These are phyloP conservation scores for Lentinula detonsa DNA, from an alignment of 768 basidiomycete species.

Conservation along the genomic window DNA sequence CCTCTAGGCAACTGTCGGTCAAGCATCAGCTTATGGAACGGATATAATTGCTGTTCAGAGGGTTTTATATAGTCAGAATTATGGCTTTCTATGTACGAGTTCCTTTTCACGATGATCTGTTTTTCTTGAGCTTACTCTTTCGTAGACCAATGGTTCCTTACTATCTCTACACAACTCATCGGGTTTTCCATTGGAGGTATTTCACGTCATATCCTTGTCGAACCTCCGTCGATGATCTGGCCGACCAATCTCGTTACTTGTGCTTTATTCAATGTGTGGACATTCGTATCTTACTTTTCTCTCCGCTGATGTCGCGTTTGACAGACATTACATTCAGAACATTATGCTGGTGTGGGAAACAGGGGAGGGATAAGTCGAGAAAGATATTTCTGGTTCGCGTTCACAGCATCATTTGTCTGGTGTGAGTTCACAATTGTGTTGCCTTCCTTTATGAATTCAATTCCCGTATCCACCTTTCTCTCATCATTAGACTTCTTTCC, in stretches of 20 bases:
- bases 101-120: neutral
- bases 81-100: conserved; percentile 38
- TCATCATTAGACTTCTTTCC: conserved; percentile 45
- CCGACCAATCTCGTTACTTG: conserved; percentile 65
- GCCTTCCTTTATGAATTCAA: neutral
- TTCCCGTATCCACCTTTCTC: neutral
- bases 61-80: conserved; percentile 57
- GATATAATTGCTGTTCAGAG: conserved; percentile 72
- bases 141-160: conserved; percentile 53
- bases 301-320: conserved; percentile 36
- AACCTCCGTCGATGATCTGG: conserved; percentile 71
- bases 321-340: conserved; percentile 60
- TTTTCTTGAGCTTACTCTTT: neutral
- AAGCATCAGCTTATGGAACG: conserved; percentile 47
- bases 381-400: conserved; percentile 52
- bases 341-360: conserved; percentile 47
- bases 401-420: conserved; percentile 39
- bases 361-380: conserved; percentile 53
- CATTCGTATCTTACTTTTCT: neutral
- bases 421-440: conserved; percentile 24
- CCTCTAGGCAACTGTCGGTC: conserved; percentile 5
- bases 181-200: conserved; percentile 54
- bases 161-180: conserved; percentile 69
- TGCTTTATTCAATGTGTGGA: conserved; percentile 22
- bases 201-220: conserved; percentile 56